Evolutionary conservation across 2,329 filamentous ascomycete species (phyloP).

Genomic region (Didymella lethalis): DNA sequence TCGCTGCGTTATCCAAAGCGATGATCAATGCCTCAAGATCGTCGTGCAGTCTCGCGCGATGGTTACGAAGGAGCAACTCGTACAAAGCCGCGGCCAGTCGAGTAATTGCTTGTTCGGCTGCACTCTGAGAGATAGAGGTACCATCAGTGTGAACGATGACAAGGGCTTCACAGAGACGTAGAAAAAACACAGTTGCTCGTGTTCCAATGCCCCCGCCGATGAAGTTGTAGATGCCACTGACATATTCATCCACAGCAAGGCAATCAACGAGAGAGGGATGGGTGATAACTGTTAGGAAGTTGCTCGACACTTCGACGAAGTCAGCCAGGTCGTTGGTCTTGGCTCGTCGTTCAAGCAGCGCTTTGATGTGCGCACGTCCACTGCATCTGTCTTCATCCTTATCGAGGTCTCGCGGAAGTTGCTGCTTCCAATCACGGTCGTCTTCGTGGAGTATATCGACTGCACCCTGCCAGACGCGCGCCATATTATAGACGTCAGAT

Average conservation of each 20-base stretch:
- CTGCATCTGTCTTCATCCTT: constrained; percentile 33
- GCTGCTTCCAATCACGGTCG: constrained; percentile 44
- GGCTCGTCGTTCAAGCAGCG: constrained; percentile 17
- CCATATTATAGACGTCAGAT: constrained; percentile 28
- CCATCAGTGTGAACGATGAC: constrained; percentile 1
- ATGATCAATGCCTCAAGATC: constrained; percentile 22
- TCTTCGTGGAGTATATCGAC: constrained; percentile 37
- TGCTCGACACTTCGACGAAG: constrained; percentile 11
- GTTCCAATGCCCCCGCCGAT: constrained; percentile 41
- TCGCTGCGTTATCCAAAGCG: constrained; percentile 10
- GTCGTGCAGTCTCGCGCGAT: constrained; percentile 31
- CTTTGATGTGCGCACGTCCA: constrained; percentile 41
- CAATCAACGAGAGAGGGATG: constrained; percentile 47
- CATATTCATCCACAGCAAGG: constrained; percentile 46
- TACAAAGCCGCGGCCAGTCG: constrained; percentile 21
- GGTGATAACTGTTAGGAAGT: constrained; percentile 42
- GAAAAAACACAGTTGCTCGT: constrained; percentile 43
- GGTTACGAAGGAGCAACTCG: constrained; percentile 27
- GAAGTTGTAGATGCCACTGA: constrained; percentile 47
- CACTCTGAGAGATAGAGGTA: not conserved
- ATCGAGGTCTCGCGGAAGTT: constrained; percentile 44
- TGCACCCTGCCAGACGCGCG: constrained; percentile 41
- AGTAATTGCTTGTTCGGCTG: constrained; percentile 13
- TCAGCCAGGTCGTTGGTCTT: not conserved
- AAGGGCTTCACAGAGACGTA: constrained; percentile 32